Evolutionary conservation across 2,329 filamentous ascomycete species (phyloP).

Genomic region (Cladosporium halotolerans): DNA sequence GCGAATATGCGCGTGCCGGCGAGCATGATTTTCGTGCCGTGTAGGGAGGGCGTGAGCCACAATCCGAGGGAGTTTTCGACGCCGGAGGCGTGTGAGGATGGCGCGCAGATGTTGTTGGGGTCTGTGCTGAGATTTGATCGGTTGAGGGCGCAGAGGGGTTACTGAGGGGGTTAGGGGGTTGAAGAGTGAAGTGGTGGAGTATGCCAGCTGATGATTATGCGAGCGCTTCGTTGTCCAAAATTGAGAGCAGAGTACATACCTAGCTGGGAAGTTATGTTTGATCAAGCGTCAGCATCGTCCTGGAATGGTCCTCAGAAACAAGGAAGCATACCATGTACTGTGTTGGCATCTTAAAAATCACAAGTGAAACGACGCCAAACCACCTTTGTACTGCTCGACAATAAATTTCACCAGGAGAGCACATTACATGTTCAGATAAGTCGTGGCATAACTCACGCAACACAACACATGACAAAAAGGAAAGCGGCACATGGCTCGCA

Average conservation of each 20-base stretch:
- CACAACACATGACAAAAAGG: background rate
- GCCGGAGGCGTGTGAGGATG: slow-evolving; percentile 41
- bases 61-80: slow-evolving; percentile 43
- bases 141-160: background rate
- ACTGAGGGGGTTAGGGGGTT: background rate
- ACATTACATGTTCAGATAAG: too few relatives aligned
- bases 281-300: too few relatives aligned
- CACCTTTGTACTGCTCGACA: too few relatives aligned
- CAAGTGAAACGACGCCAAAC: too few relatives aligned
- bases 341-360: too few relatives aligned
- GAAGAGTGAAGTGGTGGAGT: background rate
- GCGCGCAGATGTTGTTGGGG: slow-evolving; percentile 45
- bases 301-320: too few relatives aligned
- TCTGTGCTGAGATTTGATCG: slow-evolving; percentile 45
- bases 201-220: too few relatives aligned
- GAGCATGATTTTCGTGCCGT: slow-evolving; percentile 45
- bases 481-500: slow-evolving; percentile 9
- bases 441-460: background rate
- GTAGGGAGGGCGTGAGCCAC: slow-evolving; percentile 42
- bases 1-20: slow-evolving; percentile 40
- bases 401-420: too few relatives aligned
- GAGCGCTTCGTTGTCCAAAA: too few relatives aligned
- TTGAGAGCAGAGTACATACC: too few relatives aligned
- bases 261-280: too few relatives aligned
- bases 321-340: too few relatives aligned